Evolutionary conservation across 1,284 basidiomycete species (phyloP), one percentile per base, ranked within the genome.

Genomic region (Ustilago vetiveriae): DNA sequence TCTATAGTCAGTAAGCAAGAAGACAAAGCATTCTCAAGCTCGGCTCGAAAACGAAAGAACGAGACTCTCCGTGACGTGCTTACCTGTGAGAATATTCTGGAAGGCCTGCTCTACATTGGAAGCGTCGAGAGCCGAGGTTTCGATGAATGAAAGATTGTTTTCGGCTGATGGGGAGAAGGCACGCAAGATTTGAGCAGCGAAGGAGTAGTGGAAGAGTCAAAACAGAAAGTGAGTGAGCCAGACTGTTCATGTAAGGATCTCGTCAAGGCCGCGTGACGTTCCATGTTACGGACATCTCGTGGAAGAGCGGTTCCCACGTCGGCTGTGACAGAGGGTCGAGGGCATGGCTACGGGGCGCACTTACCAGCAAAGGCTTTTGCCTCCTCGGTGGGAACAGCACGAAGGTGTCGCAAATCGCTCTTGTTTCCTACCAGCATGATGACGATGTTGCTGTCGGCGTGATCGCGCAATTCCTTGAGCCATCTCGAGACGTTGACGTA

Each of bases 101-200:
- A 98, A 98, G 49, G 95, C 81, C 70, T 79, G 77, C 56, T 98
- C 95, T 83, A 98, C 96, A 85, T 98, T 98, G 50, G 92, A 94
- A 74, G 94, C 93, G 87, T 98, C 95, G 87, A 98, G 89, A 83
- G 96, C 95, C 77, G 96, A 98, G 64, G 95, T 98, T 86, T 98
- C 95, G 78, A 98, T 97, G 87, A 82, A 82, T 30, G 91, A 93
- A 70, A 97, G 84, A 40, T 89, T 89, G 82, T 97, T 95, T 83
- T 90, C 88, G 57, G 87, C 88, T 88, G 72, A 22, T n/a, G n/a
- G n/a, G n/a, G n/a, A n/a, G n/a, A n/a, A n/a, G n/a, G n/a, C n/a
- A n/a, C n/a, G n/a, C n/a, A n/a, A n/a, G n/a, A n/a, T n/a, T n/a
- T n/a, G n/a, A n/a, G n/a, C n/a, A n/a, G 11, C 7, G 8, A 23